Percentiles rank a stretch among this genome's conserved stretches.
These are phyloP conservation scores for Geotrichum europaeum DNA, from an alignment of 1,139 yeast genomes.

Conservation along the genomic window DNA sequence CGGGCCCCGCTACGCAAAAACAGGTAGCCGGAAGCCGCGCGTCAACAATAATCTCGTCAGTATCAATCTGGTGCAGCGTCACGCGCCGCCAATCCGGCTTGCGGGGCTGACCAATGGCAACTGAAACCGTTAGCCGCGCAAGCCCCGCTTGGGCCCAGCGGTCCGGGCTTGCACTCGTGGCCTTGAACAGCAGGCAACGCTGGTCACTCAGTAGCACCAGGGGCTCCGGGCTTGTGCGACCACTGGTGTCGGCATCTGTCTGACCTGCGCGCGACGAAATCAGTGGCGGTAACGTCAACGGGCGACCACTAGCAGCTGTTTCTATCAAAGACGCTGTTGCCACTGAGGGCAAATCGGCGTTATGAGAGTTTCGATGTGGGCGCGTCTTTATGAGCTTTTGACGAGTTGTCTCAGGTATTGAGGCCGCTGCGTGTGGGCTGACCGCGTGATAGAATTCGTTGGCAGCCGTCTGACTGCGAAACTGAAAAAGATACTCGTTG, in stretches of 20 bases:
- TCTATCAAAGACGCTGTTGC: neutral
- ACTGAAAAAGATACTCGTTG: constrained; percentile 6
- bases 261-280: neutral
- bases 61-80: neutral
- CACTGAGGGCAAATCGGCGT: neutral
- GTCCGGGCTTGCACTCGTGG: constrained; percentile 14
- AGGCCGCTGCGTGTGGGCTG: neutral
- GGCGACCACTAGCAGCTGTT: neutral
- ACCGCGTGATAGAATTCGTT: constrained; percentile 5
- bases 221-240: neutral
- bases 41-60: constrained; percentile 4
- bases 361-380: neutral
- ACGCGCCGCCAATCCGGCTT: constrained; percentile 2
- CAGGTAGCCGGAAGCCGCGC: constrained; percentile 8
- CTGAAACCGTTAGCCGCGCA: constrained; percentile 24
- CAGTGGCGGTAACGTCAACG: neutral
- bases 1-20: constrained; percentile 8
- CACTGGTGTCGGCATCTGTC: neutral
- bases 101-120: neutral
- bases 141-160: constrained; percentile 23
- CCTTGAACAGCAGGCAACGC: constrained; percentile 24
- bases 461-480: constrained; percentile 1
- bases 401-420: neutral
- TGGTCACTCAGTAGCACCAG: constrained; percentile 24
- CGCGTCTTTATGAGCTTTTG: neutral